Conservation (phyloP, 306 rosid species). For the Rosa lucieae region DNA sequence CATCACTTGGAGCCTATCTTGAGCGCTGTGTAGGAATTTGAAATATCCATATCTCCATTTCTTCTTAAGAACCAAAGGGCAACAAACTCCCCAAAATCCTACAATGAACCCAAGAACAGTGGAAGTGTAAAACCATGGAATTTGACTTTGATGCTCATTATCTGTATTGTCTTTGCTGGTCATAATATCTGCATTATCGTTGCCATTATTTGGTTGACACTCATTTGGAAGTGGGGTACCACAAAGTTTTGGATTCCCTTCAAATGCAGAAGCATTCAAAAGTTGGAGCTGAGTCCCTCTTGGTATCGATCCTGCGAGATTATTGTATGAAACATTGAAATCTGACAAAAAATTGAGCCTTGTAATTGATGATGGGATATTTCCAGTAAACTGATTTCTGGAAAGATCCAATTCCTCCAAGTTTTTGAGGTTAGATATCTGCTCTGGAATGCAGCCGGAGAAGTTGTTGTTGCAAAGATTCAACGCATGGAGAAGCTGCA, state of each 20-base stretch:
- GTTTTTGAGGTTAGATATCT: neutral
- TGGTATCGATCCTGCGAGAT: neutral
- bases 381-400: neutral
- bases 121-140: neutral
- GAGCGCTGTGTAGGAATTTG: neutral
- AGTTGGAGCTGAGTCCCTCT: neutral
- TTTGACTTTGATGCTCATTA: neutral
- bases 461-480: neutral
- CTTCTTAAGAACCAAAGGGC: neutral
- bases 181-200: too few relatives aligned
- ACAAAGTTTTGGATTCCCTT: neutral
- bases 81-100: conserved; percentile 11
- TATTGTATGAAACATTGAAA: neutral
- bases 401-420: neutral
- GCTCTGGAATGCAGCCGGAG: neutral
- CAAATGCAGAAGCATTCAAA: too few relatives aligned
- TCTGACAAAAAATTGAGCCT: neutral
- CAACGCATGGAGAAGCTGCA: neutral
- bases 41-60: neutral
- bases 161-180: neutral
- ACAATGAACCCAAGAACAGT: neutral
- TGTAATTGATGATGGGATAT: neutral
- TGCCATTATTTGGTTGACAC: neutral
- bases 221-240: neutral
- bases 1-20: neutral